Evolutionary conservation across 2,329 filamentous ascomycete species (phyloP).

Genomic region (Trichoderma atrobrunneum): DNA sequence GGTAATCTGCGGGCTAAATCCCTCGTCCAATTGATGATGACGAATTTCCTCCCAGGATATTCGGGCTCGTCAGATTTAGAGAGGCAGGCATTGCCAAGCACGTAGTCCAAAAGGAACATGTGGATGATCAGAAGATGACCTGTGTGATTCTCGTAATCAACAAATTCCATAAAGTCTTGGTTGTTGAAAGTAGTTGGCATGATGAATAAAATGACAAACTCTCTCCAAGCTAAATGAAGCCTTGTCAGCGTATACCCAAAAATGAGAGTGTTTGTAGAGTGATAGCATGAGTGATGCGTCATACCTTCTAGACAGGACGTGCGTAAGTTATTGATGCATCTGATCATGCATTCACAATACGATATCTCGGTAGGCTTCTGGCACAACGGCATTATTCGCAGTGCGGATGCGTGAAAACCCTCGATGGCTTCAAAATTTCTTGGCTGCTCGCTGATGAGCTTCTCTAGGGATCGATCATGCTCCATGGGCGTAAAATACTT

Average conservation of each 20-base stretch:
- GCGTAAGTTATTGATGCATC: conserved; percentile 18
- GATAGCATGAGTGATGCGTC: neutral
- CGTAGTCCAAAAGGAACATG: conserved; percentile 35
- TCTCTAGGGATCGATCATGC: conserved; percentile 27
- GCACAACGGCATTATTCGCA: conserved; percentile 23
- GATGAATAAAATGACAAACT: conserved; percentile 25
- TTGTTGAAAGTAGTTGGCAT: conserved; percentile 25
- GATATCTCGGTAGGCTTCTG: conserved; percentile 21
- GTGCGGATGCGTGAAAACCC: conserved; percentile 24
- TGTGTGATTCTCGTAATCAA: conserved; percentile 30
- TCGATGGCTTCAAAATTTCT: conserved; percentile 23
- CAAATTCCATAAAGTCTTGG: conserved; percentile 34
- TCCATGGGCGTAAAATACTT: conserved; percentile 25
- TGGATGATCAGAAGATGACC: conserved; percentile 38
- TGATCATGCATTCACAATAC: conserved; percentile 23
- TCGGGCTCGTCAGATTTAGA: conserved; percentile 24
- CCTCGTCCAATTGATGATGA: conserved; percentile 28
- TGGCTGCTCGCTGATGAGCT: conserved; percentile 25
- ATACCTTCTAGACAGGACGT: conserved; percentile 25
- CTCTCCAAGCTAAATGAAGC: conserved; percentile 24
- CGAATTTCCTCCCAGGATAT: conserved; percentile 26
- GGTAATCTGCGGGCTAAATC: conserved; percentile 25
- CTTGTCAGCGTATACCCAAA: neutral
- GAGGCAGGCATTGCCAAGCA: conserved; percentile 25
- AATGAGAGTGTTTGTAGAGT: neutral